Conservation (phyloP, 345 rosid genomes). For the Draba incana region DNA sequence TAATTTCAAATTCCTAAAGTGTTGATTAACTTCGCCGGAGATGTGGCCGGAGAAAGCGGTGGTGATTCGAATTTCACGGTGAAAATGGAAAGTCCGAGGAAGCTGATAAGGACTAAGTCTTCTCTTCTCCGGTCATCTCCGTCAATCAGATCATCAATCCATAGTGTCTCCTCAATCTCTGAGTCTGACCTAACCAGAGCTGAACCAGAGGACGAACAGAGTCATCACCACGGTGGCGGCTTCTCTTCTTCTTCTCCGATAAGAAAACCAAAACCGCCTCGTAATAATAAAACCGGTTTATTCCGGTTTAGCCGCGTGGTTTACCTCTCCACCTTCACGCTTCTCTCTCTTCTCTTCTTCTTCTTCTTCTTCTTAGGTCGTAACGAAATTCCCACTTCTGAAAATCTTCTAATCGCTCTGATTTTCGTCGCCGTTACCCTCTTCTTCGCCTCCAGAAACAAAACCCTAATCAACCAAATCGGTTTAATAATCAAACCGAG, state of each 20-base stretch:
- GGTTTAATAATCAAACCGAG: conserved; percentile 40
- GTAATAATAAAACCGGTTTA: conserved; percentile 47
- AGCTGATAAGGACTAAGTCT: conserved; percentile 70
- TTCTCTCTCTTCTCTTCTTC: conserved; percentile 49
- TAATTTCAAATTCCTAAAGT: neutral
- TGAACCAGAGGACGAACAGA: conserved; percentile 31
- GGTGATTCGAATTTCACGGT: conserved; percentile 58
- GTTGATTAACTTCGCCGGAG: conserved; percentile 26
- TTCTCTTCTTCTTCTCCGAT: conserved; percentile 6
- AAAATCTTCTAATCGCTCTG: conserved; percentile 64
- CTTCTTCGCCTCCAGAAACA: conserved; percentile 72
- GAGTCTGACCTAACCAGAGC: conserved; percentile 48
- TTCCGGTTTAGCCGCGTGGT: conserved; percentile 53
- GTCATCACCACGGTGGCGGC: no score
- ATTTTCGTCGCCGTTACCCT: conserved; percentile 69
- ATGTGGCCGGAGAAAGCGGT: conserved; percentile 53
- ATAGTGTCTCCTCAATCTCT: conserved; percentile 62
- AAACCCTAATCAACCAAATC: conserved; percentile 54
- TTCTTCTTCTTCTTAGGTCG: conserved; percentile 54
- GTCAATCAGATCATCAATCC: conserved; percentile 77
- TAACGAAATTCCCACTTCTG: conserved; percentile 64
- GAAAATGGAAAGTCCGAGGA: conserved; percentile 47
- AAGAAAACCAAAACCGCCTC: conserved; percentile 29
- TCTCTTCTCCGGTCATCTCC: conserved; percentile 77
- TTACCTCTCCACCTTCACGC: conserved; percentile 48